Percentiles rank a stretch among this genome's conserved stretches.
Evolutionary conservation across 2,329 filamentous ascomycete genomes (phyloP).

Genomic region (Clathrospora elynae): DNA sequence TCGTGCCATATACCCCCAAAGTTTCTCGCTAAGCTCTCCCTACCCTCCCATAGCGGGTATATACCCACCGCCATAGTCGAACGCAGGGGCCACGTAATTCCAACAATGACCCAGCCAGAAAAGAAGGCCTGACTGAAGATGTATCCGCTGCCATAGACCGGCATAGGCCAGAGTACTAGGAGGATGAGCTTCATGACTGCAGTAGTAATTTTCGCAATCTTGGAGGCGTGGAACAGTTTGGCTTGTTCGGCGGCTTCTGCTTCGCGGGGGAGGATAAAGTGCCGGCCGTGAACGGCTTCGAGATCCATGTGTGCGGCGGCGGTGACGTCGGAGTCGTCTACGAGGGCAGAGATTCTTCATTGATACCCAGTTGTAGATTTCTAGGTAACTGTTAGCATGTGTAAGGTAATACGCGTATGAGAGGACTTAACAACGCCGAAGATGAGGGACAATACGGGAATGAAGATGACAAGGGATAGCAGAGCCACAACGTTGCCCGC

Average conservation of each 20-base stretch:
- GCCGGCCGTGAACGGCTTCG: slow-evolving; percentile 60
- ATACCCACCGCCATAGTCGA: slow-evolving; percentile 75
- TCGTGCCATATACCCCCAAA: slow-evolving; percentile 38
- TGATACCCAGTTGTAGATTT: slow-evolving; percentile 81
- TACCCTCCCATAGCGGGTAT: slow-evolving; percentile 77
- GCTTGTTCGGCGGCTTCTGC: slow-evolving; percentile 47
- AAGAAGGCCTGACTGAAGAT: slow-evolving; percentile 82
- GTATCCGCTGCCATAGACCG: slow-evolving; percentile 82
- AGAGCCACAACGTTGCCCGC: slow-evolving; percentile 84
- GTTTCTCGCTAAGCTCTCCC: slow-evolving; percentile 30
- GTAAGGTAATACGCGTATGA: neutral
- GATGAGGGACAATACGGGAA: slow-evolving; percentile 72
- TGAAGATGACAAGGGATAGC: slow-evolving; percentile 73
- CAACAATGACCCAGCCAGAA: slow-evolving; percentile 72
- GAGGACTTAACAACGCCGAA: slow-evolving; percentile 56
- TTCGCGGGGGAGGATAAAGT: slow-evolving; percentile 34
- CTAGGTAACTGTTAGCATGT: slow-evolving; percentile 67
- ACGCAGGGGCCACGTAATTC: slow-evolving; percentile 77
- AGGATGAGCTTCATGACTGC: slow-evolving; percentile 69
- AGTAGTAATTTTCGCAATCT: slow-evolving; percentile 63
- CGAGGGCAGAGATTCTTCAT: slow-evolving; percentile 80
- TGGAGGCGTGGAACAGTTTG: slow-evolving; percentile 52
- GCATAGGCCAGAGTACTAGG: slow-evolving; percentile 87
- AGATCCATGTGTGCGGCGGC: slow-evolving; percentile 65
- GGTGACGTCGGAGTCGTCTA: slow-evolving; percentile 76